Percentiles rank a stretch among this genome's conserved stretches.
Conservation (phyloP, 495 filamentous ascomycete species). For the Aspergillus nidulans region DNA sequence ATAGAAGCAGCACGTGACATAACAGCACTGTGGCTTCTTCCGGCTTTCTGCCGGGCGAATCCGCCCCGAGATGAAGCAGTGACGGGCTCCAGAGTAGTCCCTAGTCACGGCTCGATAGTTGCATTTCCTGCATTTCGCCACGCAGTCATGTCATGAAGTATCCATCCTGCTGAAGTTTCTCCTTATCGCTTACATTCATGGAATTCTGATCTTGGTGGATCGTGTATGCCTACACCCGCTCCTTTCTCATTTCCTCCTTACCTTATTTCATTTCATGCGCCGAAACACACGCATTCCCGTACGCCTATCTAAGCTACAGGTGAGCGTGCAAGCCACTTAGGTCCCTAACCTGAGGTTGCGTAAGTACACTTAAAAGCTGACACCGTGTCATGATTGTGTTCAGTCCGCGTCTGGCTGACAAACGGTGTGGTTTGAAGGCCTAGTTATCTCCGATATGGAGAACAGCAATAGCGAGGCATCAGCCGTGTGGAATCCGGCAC, state of each 20-base stretch:
- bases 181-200: slow-evolving; percentile 5
- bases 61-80: slow-evolving; percentile 12
- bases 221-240: neutral
- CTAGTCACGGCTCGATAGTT: neutral
- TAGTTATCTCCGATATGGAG: slow-evolving; percentile 16
- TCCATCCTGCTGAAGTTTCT: neutral
- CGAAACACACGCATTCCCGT: neutral
- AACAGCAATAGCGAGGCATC: slow-evolving; percentile 15
- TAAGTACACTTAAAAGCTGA: neutral
- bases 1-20: slow-evolving; percentile 13
- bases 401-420: slow-evolving; percentile 4
- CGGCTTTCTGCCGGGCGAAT: slow-evolving; percentile 5
- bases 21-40: slow-evolving; percentile 20
- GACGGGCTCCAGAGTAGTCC: neutral
- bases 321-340: slow-evolving; percentile 1
- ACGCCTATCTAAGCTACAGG: neutral
- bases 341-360: slow-evolving; percentile 13
- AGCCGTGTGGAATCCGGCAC: slow-evolving; percentile 41
- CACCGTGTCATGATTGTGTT: slow-evolving; percentile 13
- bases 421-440: slow-evolving; percentile 1
- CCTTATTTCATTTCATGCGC: slow-evolving; percentile 7
- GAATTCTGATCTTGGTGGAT: neutral
- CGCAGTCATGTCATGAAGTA: slow-evolving; percentile 1
- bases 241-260: neutral
- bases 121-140: neutral